Percentiles rank a stretch among this genome's conserved stretches.
phyloP scores from a whole-genome alignment of 352 stramenopile genomes.

The Globisporangium canariense region DNA sequence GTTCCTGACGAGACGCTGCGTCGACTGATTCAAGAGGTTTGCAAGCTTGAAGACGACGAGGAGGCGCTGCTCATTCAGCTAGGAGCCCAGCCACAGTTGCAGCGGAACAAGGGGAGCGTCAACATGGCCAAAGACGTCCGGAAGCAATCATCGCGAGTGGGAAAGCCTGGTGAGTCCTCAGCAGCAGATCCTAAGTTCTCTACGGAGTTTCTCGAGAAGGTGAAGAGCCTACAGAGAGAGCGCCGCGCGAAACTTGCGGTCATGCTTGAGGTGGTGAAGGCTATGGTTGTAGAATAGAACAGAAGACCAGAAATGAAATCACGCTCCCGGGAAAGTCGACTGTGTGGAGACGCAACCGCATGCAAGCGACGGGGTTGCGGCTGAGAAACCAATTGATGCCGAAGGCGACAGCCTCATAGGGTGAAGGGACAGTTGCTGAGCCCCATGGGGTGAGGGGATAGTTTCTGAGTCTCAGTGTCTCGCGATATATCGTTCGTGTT shows the following conservation, averaged over 20 bases:
- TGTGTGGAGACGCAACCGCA: too few relatives aligned
- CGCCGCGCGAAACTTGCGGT: slow-evolving; percentile 1
- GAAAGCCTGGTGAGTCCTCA: background rate
- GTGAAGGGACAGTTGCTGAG: too few relatives aligned
- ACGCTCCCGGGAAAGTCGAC: too few relatives aligned
- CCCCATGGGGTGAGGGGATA: too few relatives aligned
- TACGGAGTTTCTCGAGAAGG: slow-evolving; percentile 4
- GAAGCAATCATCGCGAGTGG: background rate
- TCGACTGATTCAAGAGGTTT: slow-evolving; percentile 9
- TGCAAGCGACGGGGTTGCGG: too few relatives aligned
- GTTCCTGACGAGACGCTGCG: background rate
- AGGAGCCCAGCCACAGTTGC: background rate
- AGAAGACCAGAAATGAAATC: too few relatives aligned
- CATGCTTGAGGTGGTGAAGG: slow-evolving; percentile 5
- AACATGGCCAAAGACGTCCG: too few relatives aligned
- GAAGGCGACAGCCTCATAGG: too few relatives aligned
- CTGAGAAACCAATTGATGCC: too few relatives aligned
- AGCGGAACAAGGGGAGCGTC: background rate
- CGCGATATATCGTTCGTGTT: too few relatives aligned
- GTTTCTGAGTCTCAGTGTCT: too few relatives aligned
- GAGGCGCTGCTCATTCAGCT: slow-evolving; percentile 3
- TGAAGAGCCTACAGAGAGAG: background rate
- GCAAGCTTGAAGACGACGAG: slow-evolving; percentile 12
- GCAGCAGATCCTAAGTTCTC: background rate
- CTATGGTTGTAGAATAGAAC: background rate